Base-by-base conservation (phyloP, 2,329 filamentous ascomycete species). In the Aspergillus puulaauensis region DNA sequence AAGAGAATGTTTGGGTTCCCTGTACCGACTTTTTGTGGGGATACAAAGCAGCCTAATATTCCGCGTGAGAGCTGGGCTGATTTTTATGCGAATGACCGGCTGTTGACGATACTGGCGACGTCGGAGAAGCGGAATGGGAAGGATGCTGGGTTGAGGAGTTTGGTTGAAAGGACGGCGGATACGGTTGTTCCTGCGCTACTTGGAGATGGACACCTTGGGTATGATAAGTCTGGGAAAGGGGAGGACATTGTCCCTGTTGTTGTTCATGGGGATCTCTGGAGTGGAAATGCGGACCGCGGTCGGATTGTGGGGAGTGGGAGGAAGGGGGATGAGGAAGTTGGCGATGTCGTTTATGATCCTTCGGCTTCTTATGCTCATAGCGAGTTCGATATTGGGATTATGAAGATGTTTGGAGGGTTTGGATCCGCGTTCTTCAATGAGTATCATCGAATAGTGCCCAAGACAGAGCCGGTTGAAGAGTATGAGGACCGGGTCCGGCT, bases 371-470 rank as follows among this genome's bases (percentile, higher is more conserved):
- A 96, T 69, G 91, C 88, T 1, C 93, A 97, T 71, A 89, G 83
- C 2, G 93, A 98, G 78, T 97, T 88, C 73, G 93, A 97, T 65
- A 78, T 96, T 52, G 93, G 93, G 0, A 96, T 96, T 64, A 97
- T 97, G 92, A 85, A 83, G 52, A 96, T 97, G 92, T 98, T 97
- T 81, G 93, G 93, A 0, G 93, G 93, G 0, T 96, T 96, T 73
- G 86, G 86, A 0, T 67, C 73, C 0, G 73, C 69, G 1, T 96
- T 96, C 67, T 86, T 90, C 80, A 82, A 82, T 33, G 90, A 95
- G 70, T 98, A 97, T 71, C 85, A 90, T 71, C 73, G 78, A 40
- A 69, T 91, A 23, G 86, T 93, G 47, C 89, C 89, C 0, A 96
- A 89, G 77, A 87, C 89, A 8, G 90, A 96, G 71, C 93, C 93